Base-by-base conservation (phyloP, 192 early-diverging fungal species). In the Entomortierella lignicola region DNA sequence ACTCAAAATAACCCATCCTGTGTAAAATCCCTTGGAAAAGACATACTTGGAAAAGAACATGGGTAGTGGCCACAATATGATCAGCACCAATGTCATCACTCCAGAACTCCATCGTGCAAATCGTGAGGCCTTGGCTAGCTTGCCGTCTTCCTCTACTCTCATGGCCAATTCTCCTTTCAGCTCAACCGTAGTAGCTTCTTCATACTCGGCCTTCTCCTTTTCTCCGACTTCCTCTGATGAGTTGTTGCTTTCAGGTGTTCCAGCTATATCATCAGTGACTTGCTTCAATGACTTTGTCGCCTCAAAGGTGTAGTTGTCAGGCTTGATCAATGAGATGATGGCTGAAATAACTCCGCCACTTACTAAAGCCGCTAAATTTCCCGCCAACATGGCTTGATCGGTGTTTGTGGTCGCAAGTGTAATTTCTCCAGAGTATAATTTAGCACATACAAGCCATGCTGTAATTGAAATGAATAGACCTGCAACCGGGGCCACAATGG, bases 341-440 rank as follows among this genome's bases (percentile, higher is more conserved):
- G 69, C 57, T 1, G 75, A 79, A 37, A 79, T 79, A 17, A 61
- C 18, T 1, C 75, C 75, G 18, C 75, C 75, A 32, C 75, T 59
- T 25, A 79, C 32, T 48, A 79, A 8, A 0, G 84, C 86, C 2
- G 84, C 86, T 42, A 92, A 55, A 65, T 92, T 94, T 12, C 91
- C 91, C 2, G 91, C 89, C 72, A 94, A 85, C 91, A 92, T 93
- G 20, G 91, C 92, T 51, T 93, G 89, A 60, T 92, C 91, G 13
- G 74, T 85, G 41, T 84, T 83, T 13, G 92, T 92, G 20, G 84
- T 77, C 2, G 72, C 80, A 1, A 94, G 41, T 2, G 81, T 89
- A 52, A 94, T 81, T 41, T 82, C 84, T 20, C 88, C 89, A 27
- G 75, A 65, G 69, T 84, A 87, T 8, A 88, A 47, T 18, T 65